phyloP scores from a whole-genome alignment of 179 eudicot genomes.

The Monotropa hypopitys region DNA sequence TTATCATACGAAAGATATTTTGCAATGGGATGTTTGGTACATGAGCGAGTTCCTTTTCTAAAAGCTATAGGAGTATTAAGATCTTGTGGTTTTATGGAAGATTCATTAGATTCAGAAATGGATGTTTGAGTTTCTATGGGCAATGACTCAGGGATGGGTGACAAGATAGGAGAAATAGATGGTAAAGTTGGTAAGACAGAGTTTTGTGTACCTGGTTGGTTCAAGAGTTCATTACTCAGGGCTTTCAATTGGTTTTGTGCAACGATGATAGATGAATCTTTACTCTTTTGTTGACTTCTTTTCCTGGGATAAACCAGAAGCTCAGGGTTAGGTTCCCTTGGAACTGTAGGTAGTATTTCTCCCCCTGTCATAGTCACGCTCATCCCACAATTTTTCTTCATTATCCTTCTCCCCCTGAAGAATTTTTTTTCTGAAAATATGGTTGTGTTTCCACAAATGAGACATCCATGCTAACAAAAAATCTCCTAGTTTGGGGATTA shows the following conservation, averaged over 20 bases:
- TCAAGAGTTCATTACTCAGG: neutral
- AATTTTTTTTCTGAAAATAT: neutral
- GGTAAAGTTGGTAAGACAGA: neutral
- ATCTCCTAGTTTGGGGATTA: neutral
- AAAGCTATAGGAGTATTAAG: neutral
- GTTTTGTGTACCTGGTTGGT: neutral
- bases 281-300: neutral
- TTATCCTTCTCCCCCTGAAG: neutral
- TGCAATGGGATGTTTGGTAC: neutral
- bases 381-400: neutral
- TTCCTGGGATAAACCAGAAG: neutral
- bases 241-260: neutral
- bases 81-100: neutral
- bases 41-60: neutral
- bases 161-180: no score
- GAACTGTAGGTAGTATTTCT: neutral
- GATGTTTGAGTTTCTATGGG: no score
- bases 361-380: no score
- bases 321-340: neutral
- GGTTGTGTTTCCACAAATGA: neutral
- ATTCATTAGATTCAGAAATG: no score
- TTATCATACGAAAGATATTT: neutral
- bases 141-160: neutral
- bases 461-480: neutral
- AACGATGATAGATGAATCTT: neutral